Conservation (phyloP, 108 stramenopile species). For the Poteriospumella lacustris region DNA sequence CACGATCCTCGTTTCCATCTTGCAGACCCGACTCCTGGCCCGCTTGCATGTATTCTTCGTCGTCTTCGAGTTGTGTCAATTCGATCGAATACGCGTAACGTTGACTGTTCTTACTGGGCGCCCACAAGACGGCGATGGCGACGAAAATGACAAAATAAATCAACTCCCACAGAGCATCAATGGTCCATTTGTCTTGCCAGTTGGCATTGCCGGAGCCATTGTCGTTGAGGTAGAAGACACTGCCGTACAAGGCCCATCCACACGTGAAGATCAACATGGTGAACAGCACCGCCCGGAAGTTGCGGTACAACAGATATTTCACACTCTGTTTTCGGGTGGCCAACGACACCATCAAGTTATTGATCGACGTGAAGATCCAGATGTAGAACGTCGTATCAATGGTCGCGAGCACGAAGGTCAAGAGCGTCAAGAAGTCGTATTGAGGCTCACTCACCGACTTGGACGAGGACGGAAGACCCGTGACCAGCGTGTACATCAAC, state of each 20-base stretch:
- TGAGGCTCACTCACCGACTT: slow-evolving; percentile 7
- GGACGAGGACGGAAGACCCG: background rate
- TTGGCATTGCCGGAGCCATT: background rate
- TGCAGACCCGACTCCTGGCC: background rate
- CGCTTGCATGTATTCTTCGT: background rate
- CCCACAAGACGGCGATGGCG: slow-evolving; percentile 26
- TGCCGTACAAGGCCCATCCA: slow-evolving; percentile 8
- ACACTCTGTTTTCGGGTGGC: slow-evolving; percentile 7
- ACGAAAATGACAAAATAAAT: slow-evolving; percentile 23
- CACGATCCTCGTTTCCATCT: slow-evolving; percentile 3
- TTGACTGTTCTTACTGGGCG: slow-evolving; percentile 9
- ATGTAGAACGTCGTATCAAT: slow-evolving; percentile 26
- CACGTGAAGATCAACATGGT: background rate
- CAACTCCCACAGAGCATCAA: slow-evolving; percentile 25
- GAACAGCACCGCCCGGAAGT: slow-evolving; percentile 11
- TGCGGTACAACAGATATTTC: slow-evolving; percentile 5
- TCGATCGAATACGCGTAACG: slow-evolving; percentile 12
- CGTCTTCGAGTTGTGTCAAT: slow-evolving; percentile 10
- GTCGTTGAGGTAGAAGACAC: background rate
- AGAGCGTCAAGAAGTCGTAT: background rate
- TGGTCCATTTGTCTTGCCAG: slow-evolving; percentile 16
- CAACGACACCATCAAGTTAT: slow-evolving; percentile 22
- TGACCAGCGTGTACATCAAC: slow-evolving; percentile 2
- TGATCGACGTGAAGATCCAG: slow-evolving; percentile 24
- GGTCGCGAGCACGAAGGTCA: slow-evolving; percentile 12